Base-by-base conservation (phyloP, 768 basidiomycete species). In the Trametes sanguinea region DNA sequence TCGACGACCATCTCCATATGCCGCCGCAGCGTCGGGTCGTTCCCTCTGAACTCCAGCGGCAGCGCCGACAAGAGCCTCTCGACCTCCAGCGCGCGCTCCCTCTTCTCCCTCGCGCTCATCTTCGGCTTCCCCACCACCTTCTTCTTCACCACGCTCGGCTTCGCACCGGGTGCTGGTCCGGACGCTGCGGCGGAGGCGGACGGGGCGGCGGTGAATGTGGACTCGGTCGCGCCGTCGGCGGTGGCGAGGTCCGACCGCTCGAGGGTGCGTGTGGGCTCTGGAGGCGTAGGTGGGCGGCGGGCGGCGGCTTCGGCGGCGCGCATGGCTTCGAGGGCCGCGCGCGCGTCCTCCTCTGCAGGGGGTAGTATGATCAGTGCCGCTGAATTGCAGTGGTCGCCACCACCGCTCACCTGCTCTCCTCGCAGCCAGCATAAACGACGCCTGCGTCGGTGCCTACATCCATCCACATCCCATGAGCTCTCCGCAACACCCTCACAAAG, bases 11-110 rank as follows among this genome's bases (percentile, higher is more conserved):
- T 80, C 74, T 95, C 94, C 79, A 94, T 88, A 58, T 89, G 85
- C 44, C 86, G 80, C 30, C 92, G 85, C 43, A 94, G 77, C 56
- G 80, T 83, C 89, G 94, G 88, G 74, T 96, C 92, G 65, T 80
- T 89, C 8, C 95, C 95, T 27, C 95, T 83, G 72, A 94, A 98
- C 74, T 96, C 95, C 11, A 98, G 80, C 0, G 95, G 95, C 40
- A 96, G 78, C 56, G 83, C 85, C 29, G 86, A 81, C 14, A 95
- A 81, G 14, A 92, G 82, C 60, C 83, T 85, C 64, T 94, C 92
- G 35, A 89, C 76, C 53, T 82, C 81, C 63, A 87, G 71, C 83
- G 81, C 83, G 40, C 90, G 82, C 66, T 94, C 91, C 73, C 89
- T 92, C 80, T 87, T 94, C 76, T 93, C 91, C 71, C 89, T 92